These are phyloP conservation scores for Dalbergia cultrata DNA, from an alignment of 306 rosid genomes.

Conservation along the genomic window DNA sequence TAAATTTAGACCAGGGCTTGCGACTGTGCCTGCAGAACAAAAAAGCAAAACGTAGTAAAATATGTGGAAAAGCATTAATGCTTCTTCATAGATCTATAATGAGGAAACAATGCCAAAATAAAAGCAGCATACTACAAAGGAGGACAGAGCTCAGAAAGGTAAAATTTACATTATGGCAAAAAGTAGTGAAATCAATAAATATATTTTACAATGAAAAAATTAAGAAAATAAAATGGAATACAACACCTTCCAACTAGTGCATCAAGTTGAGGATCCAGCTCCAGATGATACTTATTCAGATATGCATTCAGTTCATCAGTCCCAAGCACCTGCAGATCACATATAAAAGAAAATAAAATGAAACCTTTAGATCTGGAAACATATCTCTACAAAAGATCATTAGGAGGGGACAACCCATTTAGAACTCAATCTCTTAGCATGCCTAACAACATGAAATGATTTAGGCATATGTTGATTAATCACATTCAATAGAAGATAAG, in stretches of 20 bases:
- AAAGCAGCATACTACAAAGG: slow-evolving; percentile 25
- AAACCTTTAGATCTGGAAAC: slow-evolving; percentile 4
- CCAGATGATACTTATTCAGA: slow-evolving; percentile 77
- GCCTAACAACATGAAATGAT: slow-evolving; percentile 13
- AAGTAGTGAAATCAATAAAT: slow-evolving; percentile 21
- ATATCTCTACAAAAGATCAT: not conserved
- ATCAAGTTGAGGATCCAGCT: slow-evolving; percentile 93
- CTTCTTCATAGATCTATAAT: slow-evolving; percentile 23
- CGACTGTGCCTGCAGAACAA: slow-evolving; percentile 89
- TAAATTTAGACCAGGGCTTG: slow-evolving; percentile 97
- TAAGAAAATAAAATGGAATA: slow-evolving; percentile 30
- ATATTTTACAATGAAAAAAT: not conserved
- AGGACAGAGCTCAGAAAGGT: slow-evolving; percentile 28
- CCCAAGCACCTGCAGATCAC: slow-evolving; percentile 76
- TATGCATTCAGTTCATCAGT: slow-evolving; percentile 88
- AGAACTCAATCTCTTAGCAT: not conserved
- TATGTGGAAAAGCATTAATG: not conserved
- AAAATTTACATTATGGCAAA: not conserved
- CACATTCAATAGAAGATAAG: not conserved
- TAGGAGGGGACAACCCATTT: not conserved
- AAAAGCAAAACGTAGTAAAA: slow-evolving; percentile 33
- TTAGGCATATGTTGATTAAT: slow-evolving; percentile 12
- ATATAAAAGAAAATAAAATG: not conserved
- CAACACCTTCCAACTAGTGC: slow-evolving; percentile 84
- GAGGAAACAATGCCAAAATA: slow-evolving; percentile 23